Conservation (phyloP, 176 grass and related monocot genomes). For the Thalia dealbata region DNA sequence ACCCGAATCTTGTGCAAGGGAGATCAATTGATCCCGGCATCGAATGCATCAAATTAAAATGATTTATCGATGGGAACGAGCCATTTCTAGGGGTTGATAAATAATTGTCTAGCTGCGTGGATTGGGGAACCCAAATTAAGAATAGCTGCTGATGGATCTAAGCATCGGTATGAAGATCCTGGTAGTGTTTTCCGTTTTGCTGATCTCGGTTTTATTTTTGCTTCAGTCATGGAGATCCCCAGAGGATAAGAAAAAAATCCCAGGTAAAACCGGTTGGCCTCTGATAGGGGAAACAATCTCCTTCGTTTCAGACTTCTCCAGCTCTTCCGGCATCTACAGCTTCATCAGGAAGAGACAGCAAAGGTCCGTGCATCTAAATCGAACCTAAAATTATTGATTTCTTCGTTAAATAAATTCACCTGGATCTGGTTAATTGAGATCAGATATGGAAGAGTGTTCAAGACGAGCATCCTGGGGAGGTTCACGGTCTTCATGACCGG, state of each 20-base stretch:
- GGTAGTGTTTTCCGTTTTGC: neutral
- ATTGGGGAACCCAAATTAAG: too few species aligned
- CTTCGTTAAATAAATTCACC: too few species aligned
- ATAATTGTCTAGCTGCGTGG: too few species aligned
- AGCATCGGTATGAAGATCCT: neutral
- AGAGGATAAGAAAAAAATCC: constrained; percentile 33
- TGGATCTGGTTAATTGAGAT: neutral
- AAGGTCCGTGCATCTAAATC: constrained; percentile 6
- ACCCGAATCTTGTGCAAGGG: too few species aligned
- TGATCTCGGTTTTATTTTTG: constrained; percentile 18
- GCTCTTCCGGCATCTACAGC: constrained; percentile 38
- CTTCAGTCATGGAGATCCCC: constrained; percentile 15
- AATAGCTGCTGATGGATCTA: neutral
- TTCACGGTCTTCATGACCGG: constrained; percentile 58
- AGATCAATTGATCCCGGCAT: too few species aligned
- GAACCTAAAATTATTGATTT: too few species aligned
- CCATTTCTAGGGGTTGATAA: too few species aligned
- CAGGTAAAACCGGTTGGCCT: constrained; percentile 48
- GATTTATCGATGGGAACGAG: too few species aligned
- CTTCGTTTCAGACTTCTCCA: constrained; percentile 58
- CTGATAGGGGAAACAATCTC: constrained; percentile 54
- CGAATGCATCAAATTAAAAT: too few species aligned
- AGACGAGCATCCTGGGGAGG: constrained; percentile 51
- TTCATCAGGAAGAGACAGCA: constrained; percentile 52
- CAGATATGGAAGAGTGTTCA: constrained; percentile 69